Conservation (phyloP, 1,284 basidiomycete species). For the Naganishia albida region DNA sequence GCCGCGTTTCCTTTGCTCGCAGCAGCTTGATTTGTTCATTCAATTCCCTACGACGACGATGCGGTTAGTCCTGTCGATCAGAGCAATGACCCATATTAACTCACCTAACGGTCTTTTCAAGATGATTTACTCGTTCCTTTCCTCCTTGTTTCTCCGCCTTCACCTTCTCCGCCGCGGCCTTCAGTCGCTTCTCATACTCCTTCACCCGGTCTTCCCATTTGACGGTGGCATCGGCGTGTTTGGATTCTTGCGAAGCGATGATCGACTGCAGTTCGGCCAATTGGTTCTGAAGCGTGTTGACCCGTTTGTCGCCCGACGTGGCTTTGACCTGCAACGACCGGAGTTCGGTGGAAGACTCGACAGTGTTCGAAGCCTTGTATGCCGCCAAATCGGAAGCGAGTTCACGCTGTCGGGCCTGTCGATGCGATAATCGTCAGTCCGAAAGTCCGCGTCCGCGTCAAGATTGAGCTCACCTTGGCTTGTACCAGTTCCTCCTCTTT, state of each 20-base stretch:
- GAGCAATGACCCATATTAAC: not conserved
- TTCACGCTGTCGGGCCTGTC: slow-evolving; percentile 71
- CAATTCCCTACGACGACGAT: slow-evolving; percentile 8
- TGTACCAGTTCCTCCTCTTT: slow-evolving; percentile 90
- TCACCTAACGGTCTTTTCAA: slow-evolving; percentile 53
- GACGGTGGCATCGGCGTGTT: slow-evolving; percentile 67
- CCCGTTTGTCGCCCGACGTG: slow-evolving; percentile 75
- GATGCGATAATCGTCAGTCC: not conserved
- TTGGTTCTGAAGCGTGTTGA: slow-evolving; percentile 78
- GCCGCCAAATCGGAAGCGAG: slow-evolving; percentile 71
- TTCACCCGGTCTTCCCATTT: slow-evolving; percentile 92
- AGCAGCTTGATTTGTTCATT: slow-evolving; percentile 28
- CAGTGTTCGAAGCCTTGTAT: slow-evolving; percentile 65
- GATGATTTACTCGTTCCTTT: slow-evolving; percentile 69
- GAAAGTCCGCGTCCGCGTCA: not conserved
- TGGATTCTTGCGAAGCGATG: slow-evolving; percentile 69
- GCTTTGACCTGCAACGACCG: slow-evolving; percentile 70
- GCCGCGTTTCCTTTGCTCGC: slow-evolving; percentile 24
- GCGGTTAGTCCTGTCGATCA: not conserved
- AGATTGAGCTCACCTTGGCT: slow-evolving; percentile 62
- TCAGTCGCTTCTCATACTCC: slow-evolving; percentile 82
- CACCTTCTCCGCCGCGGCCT: slow-evolving; percentile 85
- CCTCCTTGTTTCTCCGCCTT: slow-evolving; percentile 93
- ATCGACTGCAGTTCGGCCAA: slow-evolving; percentile 78
- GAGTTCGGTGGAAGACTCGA: slow-evolving; percentile 62